Evolutionary conservation across 106 monocot species (phyloP), one percentile per base, ranked within the genome.

Genomic region (Dactylorhiza incarnata): DNA sequence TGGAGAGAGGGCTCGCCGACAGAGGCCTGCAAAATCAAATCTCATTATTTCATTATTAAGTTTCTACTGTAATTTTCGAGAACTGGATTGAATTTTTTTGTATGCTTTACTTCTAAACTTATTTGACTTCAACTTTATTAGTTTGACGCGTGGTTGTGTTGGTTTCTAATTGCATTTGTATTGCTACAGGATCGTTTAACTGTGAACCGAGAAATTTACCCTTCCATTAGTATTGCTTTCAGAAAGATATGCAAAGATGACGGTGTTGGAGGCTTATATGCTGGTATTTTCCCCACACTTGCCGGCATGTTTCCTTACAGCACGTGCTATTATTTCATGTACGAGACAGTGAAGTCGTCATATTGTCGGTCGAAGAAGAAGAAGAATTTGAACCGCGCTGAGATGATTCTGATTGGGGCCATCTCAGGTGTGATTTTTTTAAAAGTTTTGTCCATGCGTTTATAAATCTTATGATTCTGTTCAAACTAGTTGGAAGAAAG

Each of bases 251-350:
- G 76, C 69, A 80, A 48, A 48, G 73, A 87, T 45, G 91, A 89
- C 48, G 96, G 96, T 22, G 77, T 93, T 43, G 70, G 87, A 20
- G 96, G 93, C 44, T 82, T 96, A 55, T 96, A 96, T 79, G 83
- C 96, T 23, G 96, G 96, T 48, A 75, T 96, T 67, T 80, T 72
- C 26, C 96, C 96, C 68, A 96, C 96, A 20, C 85, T 96, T 44
- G 83, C 86, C 5, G 96, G 96, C 69, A 93, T 96, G 89, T 91
- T 96, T 75, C 96, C 96, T 45, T 96, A 96, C 68, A 96, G 93
- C 49, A 96, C 96, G 3, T 96, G 96, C 78, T 96, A 96, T 68
- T 96, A 93, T 76, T 96, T 96, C 81, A 89, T 93, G 93, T 96
- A 96, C 48, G 96, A 96, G 13, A 87, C 85, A 54, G 77, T 91